phyloP scores from a whole-genome alignment of 2,329 filamentous ascomycete genomes.

The Lomentospora prolificans region DNA sequence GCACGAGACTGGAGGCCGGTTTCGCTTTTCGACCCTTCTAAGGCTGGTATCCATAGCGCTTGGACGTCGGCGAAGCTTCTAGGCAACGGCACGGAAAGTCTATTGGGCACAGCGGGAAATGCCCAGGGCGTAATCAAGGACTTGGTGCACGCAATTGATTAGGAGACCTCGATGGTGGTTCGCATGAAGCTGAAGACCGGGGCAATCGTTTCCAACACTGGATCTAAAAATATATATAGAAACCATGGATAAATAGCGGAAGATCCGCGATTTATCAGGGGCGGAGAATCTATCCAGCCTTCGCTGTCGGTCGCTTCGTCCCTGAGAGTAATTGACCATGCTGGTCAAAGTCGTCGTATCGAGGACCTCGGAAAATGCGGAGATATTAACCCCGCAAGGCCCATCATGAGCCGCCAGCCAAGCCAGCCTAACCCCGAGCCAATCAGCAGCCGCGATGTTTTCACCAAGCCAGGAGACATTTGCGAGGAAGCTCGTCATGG shows the following conservation, averaged over 20 bases:
- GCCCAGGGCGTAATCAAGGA: too few species aligned
- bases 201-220: too few species aligned
- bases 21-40: conserved; percentile 21
- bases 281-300: too few species aligned
- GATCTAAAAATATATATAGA: too few species aligned
- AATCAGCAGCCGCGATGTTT: neutral
- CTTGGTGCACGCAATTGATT: too few species aligned
- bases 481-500: too few species aligned
- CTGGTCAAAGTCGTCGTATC: neutral
- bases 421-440: neutral
- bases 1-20: conserved; percentile 23
- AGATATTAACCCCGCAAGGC: conserved; percentile 1
- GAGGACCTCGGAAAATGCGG: neutral
- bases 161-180: too few species aligned
- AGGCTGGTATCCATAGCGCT: neutral
- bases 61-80: neutral
- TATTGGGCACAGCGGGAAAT: neutral
- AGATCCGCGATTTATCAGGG: too few species aligned
- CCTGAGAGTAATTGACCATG: neutral
- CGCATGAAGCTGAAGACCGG: too few species aligned
- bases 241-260: too few species aligned
- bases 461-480: too few species aligned
- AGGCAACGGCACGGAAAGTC: neutral
- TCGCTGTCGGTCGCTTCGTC: too few species aligned
- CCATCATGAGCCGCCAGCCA: neutral